Evolutionary conservation across 2,329 filamentous ascomycete species (phyloP), one percentile per base, ranked within the genome.

Genomic region (Aureobasidium leucospermi): DNA sequence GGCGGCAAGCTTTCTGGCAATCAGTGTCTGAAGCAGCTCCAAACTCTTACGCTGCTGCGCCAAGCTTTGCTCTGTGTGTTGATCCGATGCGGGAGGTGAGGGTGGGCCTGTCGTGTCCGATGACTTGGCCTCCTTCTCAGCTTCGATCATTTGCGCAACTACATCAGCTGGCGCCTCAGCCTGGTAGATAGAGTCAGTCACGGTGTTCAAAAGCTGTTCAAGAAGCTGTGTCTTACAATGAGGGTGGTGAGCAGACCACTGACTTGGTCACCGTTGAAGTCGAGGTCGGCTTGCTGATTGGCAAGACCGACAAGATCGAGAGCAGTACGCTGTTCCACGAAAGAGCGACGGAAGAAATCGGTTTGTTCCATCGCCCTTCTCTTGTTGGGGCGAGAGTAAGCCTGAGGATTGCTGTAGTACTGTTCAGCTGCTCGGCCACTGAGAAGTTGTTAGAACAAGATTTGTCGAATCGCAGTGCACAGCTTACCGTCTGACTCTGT

Each of bases 271-370:
- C 69, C 67, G 60, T 68, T 74, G 52, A 85, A 68, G 34, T 77
- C 75, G 52, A 82, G 75, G 28, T 79, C 76, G 57, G 73, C 72
- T 63, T 79, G 75, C 64, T 78, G 77, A 58, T 76, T 77, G 49
- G 78, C 75, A 39, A 89, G 75, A 62, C 81, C 79, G 46, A 81
- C 77, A 34, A 90, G 76, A 62, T 83, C 85, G 61, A 89, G 77
- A 4, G 85, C 85, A 45, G 84, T 80, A 68, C 88, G 85, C 67
- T 87, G 81, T 70, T 88, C 83, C 56, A 81, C 78, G 19, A 88
- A 72, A n/a, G 73, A 76, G 52, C 74, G 76, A 58, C 74, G 71
- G 63, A 67, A 75, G 65, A 77, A 74, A 63, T 23, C 68, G 67
- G 69, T 65, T 60, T 69, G 67, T 38, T 67, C 62, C 31, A 59